phyloP scores from a whole-genome alignment of 768 basidiomycete species.

The Boletus sp. region DNA sequence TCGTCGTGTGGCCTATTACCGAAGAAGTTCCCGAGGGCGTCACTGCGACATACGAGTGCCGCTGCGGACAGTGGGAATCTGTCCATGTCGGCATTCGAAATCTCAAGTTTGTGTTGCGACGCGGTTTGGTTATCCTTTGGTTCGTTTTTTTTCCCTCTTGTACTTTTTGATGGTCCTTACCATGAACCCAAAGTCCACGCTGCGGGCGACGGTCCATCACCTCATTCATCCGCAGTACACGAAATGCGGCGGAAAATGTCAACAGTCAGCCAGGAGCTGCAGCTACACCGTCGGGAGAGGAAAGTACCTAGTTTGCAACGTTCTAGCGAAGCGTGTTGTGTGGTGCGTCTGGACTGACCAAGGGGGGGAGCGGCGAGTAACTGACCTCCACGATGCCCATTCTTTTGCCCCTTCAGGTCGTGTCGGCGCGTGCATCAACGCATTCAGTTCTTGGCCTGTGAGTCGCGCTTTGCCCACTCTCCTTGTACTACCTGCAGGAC shows the following conservation, averaged over 20 bases:
- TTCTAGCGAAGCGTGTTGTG: background rate
- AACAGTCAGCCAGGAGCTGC: background rate
- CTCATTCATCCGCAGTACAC: background rate
- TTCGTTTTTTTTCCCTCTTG: background rate
- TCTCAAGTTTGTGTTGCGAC: background rate
- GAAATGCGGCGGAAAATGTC: background rate
- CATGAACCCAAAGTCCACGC: background rate
- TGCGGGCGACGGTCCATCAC: conserved; percentile 1
- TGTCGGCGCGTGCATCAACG: too few relatives aligned
- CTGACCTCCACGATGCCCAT: background rate
- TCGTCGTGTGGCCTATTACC: background rate
- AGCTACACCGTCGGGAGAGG: background rate
- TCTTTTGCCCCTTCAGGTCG: too few relatives aligned
- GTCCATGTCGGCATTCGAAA: background rate
- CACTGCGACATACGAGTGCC: background rate
- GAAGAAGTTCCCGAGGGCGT: background rate
- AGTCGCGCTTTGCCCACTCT: too few relatives aligned
- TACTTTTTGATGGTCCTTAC: background rate
- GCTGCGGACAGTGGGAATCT: background rate
- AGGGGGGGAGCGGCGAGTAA: background rate
- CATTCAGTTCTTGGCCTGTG: too few relatives aligned
- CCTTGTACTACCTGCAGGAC: too few relatives aligned
- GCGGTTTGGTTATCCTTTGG: background rate
- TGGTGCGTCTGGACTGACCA: background rate
- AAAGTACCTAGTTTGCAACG: conserved; percentile 1